Percentiles rank a stretch among this genome's conserved stretches.
Evolutionary conservation across 2,329 filamentous ascomycete species (phyloP).

Genomic region (Thermoascus crustaceus): DNA sequence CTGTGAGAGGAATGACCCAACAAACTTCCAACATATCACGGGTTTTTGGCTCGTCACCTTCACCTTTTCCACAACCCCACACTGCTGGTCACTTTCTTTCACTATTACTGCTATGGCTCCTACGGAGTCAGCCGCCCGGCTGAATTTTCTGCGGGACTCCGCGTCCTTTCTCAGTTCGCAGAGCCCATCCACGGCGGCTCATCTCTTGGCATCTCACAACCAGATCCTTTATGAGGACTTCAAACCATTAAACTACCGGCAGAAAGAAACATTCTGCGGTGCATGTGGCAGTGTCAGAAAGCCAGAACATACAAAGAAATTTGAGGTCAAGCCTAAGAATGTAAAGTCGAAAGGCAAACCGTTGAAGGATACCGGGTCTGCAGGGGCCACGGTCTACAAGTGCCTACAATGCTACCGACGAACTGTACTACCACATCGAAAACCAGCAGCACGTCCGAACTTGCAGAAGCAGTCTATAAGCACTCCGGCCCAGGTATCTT

Average conservation of each 20-base stretch:
- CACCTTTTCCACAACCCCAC: neutral
- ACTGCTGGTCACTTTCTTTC: neutral
- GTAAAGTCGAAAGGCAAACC: slow-evolving; percentile 8
- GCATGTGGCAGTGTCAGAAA: slow-evolving; percentile 33
- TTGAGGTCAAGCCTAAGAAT: slow-evolving; percentile 16
- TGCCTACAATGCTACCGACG: slow-evolving; percentile 31
- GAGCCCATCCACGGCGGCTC: slow-evolving; percentile 34
- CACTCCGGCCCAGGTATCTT: slow-evolving; percentile 6
- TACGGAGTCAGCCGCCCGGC: slow-evolving; percentile 14
- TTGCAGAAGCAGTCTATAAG: slow-evolving; percentile 5
- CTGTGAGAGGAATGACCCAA: too few species aligned
- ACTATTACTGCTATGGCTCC: slow-evolving; percentile 14
- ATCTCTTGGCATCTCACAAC: slow-evolving; percentile 33
- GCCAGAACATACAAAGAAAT: slow-evolving; percentile 21
- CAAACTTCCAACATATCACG: neutral
- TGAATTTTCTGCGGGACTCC: slow-evolving; percentile 32
- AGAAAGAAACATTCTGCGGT: slow-evolving; percentile 28
- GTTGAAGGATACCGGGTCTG: slow-evolving; percentile 7
- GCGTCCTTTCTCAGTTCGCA: slow-evolving; percentile 22
- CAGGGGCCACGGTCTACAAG: slow-evolving; percentile 23
- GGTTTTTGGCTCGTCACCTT: neutral
- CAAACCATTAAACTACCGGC: slow-evolving; percentile 23
- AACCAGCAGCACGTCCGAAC: slow-evolving; percentile 10
- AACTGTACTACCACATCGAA: slow-evolving; percentile 19
- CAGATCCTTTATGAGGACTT: slow-evolving; percentile 25